Evolutionary conservation across 2,329 filamentous ascomycete species (phyloP), one percentile per base, ranked within the genome.

Genomic region (Fusarium gaditjirri): DNA sequence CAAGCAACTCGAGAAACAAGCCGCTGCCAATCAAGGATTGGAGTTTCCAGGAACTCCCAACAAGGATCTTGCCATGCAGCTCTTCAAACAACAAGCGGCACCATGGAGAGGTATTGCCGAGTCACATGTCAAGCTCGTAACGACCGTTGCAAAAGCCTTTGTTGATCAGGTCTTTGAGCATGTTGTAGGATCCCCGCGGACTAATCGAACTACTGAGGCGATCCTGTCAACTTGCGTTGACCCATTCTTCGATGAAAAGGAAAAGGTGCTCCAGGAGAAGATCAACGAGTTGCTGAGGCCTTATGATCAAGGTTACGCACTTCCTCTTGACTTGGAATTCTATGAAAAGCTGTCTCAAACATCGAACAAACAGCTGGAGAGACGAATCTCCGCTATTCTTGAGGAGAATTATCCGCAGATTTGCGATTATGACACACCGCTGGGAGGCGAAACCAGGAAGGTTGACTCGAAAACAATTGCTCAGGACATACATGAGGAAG

Each of bases 11-110:
- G 75, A 63, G 33, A 61, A 25, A 17, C 39, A 63, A 29, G 61
- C 61, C 3, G 61, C 61, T 4, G n/a, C 44, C 1, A 84, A 84
- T 38, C 83, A 82, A 59, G 84, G 84, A 2, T 77, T 64, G 2
- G 83, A 84, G 50, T 81, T 85, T 25, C 82, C 83, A 0, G 83
- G 83, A 1, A 77, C 77, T 0, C 74, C 79, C 1, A 85, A 83
- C 42, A 75, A 75, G 19, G 77, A 80, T 0, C 75, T 86, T 8
- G 80, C 77, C 1, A 73, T 83, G 6, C 75, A 81, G 36, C 70
- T 86, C 3, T 86, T 86, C 70, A 78, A 79, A 31, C 73, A 76
- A 12, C 82, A 85, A 36, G 74, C 81, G 0, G 46, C 65, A 9
- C 82, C 81, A 0, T 86, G 84, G 85, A 73, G 78, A 13, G 31